A percentile compares a stretch with the other conserved stretches of the same genome.
Conservation (phyloP, 768 basidiomycete genomes). For the Lactarius tabidus region DNA sequence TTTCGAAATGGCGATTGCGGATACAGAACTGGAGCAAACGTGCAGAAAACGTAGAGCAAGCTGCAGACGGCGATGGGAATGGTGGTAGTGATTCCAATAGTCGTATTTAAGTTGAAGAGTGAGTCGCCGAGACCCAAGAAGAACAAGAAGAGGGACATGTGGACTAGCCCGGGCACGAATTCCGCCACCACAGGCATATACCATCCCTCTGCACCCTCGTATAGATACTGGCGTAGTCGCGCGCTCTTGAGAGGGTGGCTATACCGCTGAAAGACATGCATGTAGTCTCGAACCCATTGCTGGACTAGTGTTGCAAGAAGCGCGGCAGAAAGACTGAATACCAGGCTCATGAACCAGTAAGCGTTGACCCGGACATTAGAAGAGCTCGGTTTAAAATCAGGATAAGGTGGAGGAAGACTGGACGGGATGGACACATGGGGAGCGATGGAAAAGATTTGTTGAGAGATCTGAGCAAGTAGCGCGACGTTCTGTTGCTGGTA, state of each 20-base stretch:
- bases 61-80: slow-evolving; percentile 9
- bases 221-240: slow-evolving; percentile 22
- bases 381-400: slow-evolving; percentile 25
- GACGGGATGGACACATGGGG: background rate
- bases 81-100: background rate
- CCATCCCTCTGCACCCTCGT: slow-evolving; percentile 39
- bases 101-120: slow-evolving; percentile 38
- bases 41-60: slow-evolving; percentile 16
- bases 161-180: slow-evolving; percentile 44
- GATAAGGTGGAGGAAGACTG: slow-evolving; percentile 3
- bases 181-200: slow-evolving; percentile 40
- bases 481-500: background rate
- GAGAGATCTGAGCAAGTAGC: background rate
- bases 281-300: no score
- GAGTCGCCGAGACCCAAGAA: slow-evolving; percentile 37
- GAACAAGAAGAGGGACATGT: slow-evolving; percentile 40
- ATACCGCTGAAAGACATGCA: no score
- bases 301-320: background rate
- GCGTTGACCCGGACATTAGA: slow-evolving; percentile 38
- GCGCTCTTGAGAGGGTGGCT: no score
- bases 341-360: slow-evolving; percentile 39
- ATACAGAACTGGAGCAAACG: slow-evolving; percentile 5
- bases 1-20: slow-evolving; percentile 13
- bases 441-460: background rate
- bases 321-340: slow-evolving; percentile 4